Evolutionary conservation across 257 asterid genomes (phyloP), one percentile per base, ranked within the genome.

Genomic region (Scutellaria barbata): DNA sequence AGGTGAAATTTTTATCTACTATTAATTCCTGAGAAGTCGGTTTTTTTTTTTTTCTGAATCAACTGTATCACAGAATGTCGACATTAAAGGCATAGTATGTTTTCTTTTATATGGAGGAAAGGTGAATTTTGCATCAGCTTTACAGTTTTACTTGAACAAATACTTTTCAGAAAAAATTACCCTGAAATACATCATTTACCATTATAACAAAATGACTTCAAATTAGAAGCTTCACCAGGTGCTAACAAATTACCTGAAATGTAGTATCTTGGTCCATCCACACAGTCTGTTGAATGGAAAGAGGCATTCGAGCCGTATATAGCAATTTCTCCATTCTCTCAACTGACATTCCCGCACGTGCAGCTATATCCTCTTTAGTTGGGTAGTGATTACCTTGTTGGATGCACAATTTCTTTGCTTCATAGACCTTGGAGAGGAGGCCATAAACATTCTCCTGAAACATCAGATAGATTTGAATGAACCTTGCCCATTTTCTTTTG

Each of bases 361-460:
- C 80, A 18, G 97, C 97, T 51, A 90, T 81, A 60, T 93, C 91
- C 81, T 86, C 95, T 76, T 76, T 86, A n/a, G 80, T 83, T 13
- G 97, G 97, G 65, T 70, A 61, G 68, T 46, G 85, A 77, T 78
- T 84, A 17, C 97, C 97, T 81, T 80, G 84, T 76, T 62, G 85
- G 69, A 83, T 17, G 75, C 94, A 90, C 63, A 16, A 10, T 80
- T 65, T 82, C 80, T 85, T 89, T 40, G 97, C 97, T 41, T 85
- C 92, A 63, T 76, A 77, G 51, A 93, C 87, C 83, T 87, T 93
- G 37, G 86, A 64, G 45, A 93, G 96, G 63, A 87, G 90, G 57
- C 81, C 86, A 75, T 93, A 93, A 48, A 90, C 84, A 78, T 85
- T 90, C 75, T 87, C 96, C 98, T 89, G 89, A 77, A 87, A 69